A percentile compares a stretch with the other conserved stretches of the same genome.
Conservation (phyloP, 345 rosid species). For the Microthlaspi erraticum region DNA sequence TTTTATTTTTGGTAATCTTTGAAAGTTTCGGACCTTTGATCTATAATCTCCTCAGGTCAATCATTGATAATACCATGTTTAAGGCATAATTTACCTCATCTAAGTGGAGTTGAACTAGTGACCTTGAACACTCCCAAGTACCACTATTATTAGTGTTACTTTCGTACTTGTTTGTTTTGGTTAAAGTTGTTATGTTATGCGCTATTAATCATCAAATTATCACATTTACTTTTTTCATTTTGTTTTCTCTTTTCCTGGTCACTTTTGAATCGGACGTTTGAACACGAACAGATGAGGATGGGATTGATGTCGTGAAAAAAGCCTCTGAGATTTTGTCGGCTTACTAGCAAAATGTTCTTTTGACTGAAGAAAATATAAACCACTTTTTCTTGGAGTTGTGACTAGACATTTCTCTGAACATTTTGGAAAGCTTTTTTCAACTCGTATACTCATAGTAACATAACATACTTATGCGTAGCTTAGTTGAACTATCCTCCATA, state of each 20-base stretch:
- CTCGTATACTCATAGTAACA: background rate
- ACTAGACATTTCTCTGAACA: conserved; percentile 20
- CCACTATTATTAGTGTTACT: background rate
- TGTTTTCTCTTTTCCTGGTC: background rate
- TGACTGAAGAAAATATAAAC: conserved; percentile 29
- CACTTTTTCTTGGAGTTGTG: conserved; percentile 17
- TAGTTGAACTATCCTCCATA: no score
- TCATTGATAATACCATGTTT: no score
- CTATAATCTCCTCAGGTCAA: no score
- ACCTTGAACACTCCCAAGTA: no score
- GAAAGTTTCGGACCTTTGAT: no score
- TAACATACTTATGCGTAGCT: no score
- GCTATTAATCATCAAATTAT: conserved; percentile 5
- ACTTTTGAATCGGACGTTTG: conserved; percentile 38
- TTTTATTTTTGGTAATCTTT: no score
- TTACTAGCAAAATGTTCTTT: conserved; percentile 38
- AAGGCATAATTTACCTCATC: no score
- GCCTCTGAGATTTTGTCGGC: conserved; percentile 43
- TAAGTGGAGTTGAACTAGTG: no score
- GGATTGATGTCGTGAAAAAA: conserved; percentile 38
- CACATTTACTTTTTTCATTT: background rate
- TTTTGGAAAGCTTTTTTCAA: conserved; percentile 21
- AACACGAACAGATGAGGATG: conserved; percentile 43
- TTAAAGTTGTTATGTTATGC: background rate
- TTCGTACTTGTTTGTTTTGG: background rate